phyloP scores from a whole-genome alignment of 2,329 filamentous ascomycete genomes.

The Penicillium paneum region DNA sequence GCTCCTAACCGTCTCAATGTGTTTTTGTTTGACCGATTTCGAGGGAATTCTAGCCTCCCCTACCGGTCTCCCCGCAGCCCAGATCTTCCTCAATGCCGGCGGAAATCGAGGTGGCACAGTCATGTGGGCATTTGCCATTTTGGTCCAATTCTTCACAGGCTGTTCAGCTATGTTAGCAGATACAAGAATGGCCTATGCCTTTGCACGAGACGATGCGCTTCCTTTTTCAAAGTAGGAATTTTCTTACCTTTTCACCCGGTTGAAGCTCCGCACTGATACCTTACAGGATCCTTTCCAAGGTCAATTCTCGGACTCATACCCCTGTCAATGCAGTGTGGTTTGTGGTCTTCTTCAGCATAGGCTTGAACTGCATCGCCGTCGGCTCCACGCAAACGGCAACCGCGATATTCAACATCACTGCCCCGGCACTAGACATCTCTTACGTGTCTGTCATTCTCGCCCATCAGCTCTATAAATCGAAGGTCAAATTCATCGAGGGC shows the following conservation, averaged over 20 bases:
- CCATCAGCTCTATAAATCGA: conserved; percentile 52
- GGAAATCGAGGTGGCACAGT: conserved; percentile 55
- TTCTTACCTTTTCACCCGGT: not conserved
- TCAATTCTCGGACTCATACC: conserved; percentile 55
- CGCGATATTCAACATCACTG: conserved; percentile 54
- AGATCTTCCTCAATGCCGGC: conserved; percentile 59
- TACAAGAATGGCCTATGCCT: conserved; percentile 61
- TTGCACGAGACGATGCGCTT: conserved; percentile 58
- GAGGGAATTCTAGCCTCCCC: conserved; percentile 56
- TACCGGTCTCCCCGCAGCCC: conserved; percentile 59
- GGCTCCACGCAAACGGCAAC: conserved; percentile 45
- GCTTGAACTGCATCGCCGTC: conserved; percentile 50
- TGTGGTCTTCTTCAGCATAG: conserved; percentile 55
- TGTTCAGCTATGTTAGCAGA: conserved; percentile 63
- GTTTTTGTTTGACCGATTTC: conserved; percentile 60
- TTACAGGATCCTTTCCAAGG: conserved; percentile 50
- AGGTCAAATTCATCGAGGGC: conserved; percentile 55
- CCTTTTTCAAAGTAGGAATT: conserved; percentile 54
- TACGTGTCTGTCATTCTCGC: conserved; percentile 62
- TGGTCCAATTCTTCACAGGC: conserved; percentile 64
- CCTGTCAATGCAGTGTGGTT: conserved; percentile 64
- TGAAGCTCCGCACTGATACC: not conserved
- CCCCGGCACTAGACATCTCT: conserved; percentile 51
- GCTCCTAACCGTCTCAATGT: conserved; percentile 61
- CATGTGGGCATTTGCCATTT: conserved; percentile 62